A percentile compares a stretch with the other conserved stretches of the same genome.
Conservation (phyloP, 768 basidiomycete species). For the Auricularia cornea region DNA sequence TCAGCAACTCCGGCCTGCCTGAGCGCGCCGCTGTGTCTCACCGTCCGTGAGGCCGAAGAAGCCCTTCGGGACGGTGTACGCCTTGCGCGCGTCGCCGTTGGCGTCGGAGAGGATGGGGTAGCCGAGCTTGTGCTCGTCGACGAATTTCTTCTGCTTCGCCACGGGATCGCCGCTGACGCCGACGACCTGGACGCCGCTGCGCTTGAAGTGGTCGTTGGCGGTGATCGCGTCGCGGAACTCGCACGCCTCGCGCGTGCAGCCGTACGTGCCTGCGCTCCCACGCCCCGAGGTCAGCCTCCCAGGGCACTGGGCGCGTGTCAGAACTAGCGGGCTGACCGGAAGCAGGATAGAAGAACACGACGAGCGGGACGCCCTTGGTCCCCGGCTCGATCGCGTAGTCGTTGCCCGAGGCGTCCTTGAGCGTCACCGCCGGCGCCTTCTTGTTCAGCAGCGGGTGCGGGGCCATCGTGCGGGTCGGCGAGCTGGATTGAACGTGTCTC, state of each 20-base stretch:
- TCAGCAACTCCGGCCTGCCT: too few species aligned
- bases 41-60: slow-evolving; percentile 54
- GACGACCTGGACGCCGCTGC: slow-evolving; percentile 54
- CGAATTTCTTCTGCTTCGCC: slow-evolving; percentile 49
- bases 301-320: background rate
- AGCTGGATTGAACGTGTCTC: background rate
- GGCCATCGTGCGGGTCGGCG: slow-evolving; percentile 25
- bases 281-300: background rate
- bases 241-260: slow-evolving; percentile 78
- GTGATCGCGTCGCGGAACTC: slow-evolving; percentile 71
- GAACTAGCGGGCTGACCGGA: slow-evolving; percentile 34
- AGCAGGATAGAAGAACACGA: slow-evolving; percentile 72
- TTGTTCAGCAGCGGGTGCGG: slow-evolving; percentile 51
- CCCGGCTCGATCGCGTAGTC: slow-evolving; percentile 53
- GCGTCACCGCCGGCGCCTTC: slow-evolving; percentile 54
- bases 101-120: slow-evolving; percentile 74
- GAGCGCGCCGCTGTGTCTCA: slow-evolving; percentile 21
- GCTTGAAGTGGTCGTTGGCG: slow-evolving; percentile 62
- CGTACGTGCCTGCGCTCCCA: slow-evolving; percentile 47
- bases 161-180: slow-evolving; percentile 70
- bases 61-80: slow-evolving; percentile 58
- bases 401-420: slow-evolving; percentile 57
- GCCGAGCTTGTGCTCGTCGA: slow-evolving; percentile 18
- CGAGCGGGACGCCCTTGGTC: slow-evolving; percentile 48
- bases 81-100: slow-evolving; percentile 50